Base-by-base conservation (phyloP, 75 land plant genomes). In the Selaginella tamariscina region DNA sequence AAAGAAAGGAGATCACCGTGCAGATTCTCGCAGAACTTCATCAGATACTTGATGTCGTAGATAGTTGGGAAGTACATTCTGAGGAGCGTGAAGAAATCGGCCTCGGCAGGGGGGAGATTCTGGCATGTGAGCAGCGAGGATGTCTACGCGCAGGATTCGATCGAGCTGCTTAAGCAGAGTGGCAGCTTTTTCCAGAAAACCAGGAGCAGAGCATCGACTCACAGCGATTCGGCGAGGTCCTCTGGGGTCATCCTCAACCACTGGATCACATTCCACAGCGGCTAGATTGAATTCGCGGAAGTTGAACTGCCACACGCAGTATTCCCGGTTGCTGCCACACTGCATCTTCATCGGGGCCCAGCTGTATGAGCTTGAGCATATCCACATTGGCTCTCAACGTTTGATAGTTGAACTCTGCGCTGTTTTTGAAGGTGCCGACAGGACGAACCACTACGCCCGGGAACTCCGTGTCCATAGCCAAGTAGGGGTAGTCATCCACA, bases 391-490 rank as follows among this genome's bases (percentile, higher is more conserved):
- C 62, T 2, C 62, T 8, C 9, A 59, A 21, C 9, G 62, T 59
- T n/a, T 59, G 62, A 21, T 59, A 59, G 62, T 59, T 59, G n/a
- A 8, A 59, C 26, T 59, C 62, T 59, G 62, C 62, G 62, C 27
- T 8, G 24, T 9, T 59, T n/a, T n/a, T 5, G 62, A 59, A 59
- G 62, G 2, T 59, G 21, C 62, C 62, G 8, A 59, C 62, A 5
- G 62, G 62, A 2, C 62, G 5, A 5, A 39, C 49, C 49, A 39
- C 49, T 15, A 39, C 49, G 49, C 95, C 95, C 8, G 95, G 95
- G 66, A 89, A 89, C 74, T 87, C 91, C 1, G 91, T 87, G 76
- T 89, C 91, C 91, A 89, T 84, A 55, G 91, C 84, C 20, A 85
- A 73, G 54, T 67, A 84, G 5, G 81, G 84, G 73, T 44, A 80